phyloP scores from a whole-genome alignment of 1,139 yeast species.

The Eremothecium sinecaudum region DNA sequence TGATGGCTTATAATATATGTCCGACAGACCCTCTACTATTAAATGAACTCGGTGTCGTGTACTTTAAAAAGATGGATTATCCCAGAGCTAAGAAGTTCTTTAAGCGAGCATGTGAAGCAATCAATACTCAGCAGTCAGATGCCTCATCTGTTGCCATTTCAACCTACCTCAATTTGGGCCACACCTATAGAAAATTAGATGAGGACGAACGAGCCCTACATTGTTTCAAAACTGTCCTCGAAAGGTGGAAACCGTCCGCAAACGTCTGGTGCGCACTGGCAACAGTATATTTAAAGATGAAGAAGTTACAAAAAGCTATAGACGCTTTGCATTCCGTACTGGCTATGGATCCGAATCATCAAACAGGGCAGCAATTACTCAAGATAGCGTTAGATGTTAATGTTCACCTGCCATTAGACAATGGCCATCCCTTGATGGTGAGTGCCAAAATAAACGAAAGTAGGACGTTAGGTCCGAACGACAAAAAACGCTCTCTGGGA shows the following conservation, averaged over 20 bases:
- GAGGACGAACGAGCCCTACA: conserved; percentile 57
- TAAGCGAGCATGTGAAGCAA: conserved; percentile 62
- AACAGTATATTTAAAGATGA: conserved; percentile 63
- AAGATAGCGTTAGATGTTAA: conserved; percentile 73
- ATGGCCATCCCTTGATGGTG: conserved; percentile 28
- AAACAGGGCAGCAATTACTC: conserved; percentile 73
- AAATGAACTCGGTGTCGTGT: conserved; percentile 86
- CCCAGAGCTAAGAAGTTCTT: conserved; percentile 62
- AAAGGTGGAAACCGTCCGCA: conserved; percentile 61
- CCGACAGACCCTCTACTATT: conserved; percentile 76
- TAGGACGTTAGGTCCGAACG: conserved; percentile 9
- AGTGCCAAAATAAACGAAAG: conserved; percentile 21
- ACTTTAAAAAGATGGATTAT: conserved; percentile 67
- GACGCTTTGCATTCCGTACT: conserved; percentile 73
- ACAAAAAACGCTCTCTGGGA: conserved; percentile 18
- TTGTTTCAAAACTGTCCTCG: conserved; percentile 68
- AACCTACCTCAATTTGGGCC: conserved; percentile 64
- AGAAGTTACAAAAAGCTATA: conserved; percentile 57
- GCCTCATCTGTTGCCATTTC: conserved; percentile 76
- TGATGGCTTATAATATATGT: conserved; percentile 68
- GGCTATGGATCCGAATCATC: conserved; percentile 70
- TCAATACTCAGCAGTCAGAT: conserved; percentile 62
- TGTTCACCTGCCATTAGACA: conserved; percentile 25
- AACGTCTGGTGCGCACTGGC: conserved; percentile 81
- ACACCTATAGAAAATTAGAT: conserved; percentile 68